Evolutionary conservation across 495 filamentous ascomycete species (phyloP), one percentile per base, ranked within the genome.

Genomic region (Tuber calosporum): DNA sequence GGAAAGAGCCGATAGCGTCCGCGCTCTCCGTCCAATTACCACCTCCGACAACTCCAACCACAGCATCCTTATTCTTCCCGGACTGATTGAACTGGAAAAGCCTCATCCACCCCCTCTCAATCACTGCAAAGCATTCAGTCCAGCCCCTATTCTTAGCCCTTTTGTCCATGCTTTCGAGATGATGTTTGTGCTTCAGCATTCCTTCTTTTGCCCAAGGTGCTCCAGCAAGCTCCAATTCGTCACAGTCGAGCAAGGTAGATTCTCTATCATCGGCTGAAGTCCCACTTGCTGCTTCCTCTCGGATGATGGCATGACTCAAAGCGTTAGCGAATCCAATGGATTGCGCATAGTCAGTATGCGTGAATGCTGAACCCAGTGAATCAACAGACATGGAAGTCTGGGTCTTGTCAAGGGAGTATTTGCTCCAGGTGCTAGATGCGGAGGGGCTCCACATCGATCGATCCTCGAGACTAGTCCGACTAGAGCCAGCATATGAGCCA

Each of bases 151-250:
- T 93, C 82, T 93, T 97, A 70, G 94, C 91, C 78, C 91, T 90
- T 85, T 95, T 97, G 75, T 95, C 93, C 66, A 90, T 85, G 9
- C 91, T 87, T 79, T 97, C 94, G 22, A 97, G 86, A 81, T 97
- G 94, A 82, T 97, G 95, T 83, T 98, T 98, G 83, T 98, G 94
- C 78, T 94, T 94, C 22, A 98, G 84, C 73, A 95, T 92, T 48
- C 95, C 95, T 82, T 99, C 95, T 80, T 99, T 99, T 48, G 96
- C 91, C 95, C 95, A 99, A 13, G 95, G 95, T 13, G 95, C 92
- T 26, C 95, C 95, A 8, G 89, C 89, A 58, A 99, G 88, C 77
- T 95, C 93, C 26, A 99, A 84, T 0, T 89, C 91, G 79, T 98
- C 96, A 79, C 70, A 80, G 75, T 97, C 95, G 0, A 98, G 87